A percentile compares a stretch with the other conserved stretches of the same genome.
Evolutionary conservation across 2,329 filamentous ascomycete species (phyloP).

Genomic region (Ampelomyces quisqualis): DNA sequence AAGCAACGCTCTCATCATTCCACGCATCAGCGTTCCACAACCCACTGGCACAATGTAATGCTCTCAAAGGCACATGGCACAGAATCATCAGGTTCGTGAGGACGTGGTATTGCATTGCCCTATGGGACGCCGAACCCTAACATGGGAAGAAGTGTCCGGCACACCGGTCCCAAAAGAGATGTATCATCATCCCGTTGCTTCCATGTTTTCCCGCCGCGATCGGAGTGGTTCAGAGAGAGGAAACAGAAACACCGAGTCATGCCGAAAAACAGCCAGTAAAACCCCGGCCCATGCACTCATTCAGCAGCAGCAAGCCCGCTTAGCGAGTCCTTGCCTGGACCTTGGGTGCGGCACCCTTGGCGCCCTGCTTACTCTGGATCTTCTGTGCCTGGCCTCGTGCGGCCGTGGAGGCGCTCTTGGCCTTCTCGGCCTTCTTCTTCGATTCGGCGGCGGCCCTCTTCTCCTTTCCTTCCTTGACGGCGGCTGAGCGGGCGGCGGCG

Average conservation of each 20-base stretch:
- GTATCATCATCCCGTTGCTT: slow-evolving; percentile 34
- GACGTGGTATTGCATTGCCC: slow-evolving; percentile 42
- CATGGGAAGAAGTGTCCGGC: slow-evolving; percentile 25
- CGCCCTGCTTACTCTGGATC: slow-evolving; percentile 94
- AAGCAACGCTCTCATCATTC: too few species aligned
- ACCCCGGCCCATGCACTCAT: slow-evolving; percentile 26
- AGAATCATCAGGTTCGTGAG: slow-evolving; percentile 21
- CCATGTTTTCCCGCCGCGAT: slow-evolving; percentile 28
- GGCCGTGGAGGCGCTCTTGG: slow-evolving; percentile 76
- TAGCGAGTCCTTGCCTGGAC: slow-evolving; percentile 84
- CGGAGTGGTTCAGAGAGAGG: slow-evolving; percentile 26
- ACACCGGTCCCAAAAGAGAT: slow-evolving; percentile 30
- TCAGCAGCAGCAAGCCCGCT: slow-evolving; percentile 38
- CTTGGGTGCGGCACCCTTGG: slow-evolving; percentile 87
- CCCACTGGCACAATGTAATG: too few species aligned
- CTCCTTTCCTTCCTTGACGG: slow-evolving; percentile 98
- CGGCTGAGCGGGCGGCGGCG: slow-evolving; percentile 80
- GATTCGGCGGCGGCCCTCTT: slow-evolving; percentile 88
- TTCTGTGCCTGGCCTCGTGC: slow-evolving; percentile 75
- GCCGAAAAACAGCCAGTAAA: slow-evolving; percentile 30
- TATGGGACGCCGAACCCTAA: slow-evolving; percentile 36
- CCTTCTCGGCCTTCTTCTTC: slow-evolving; percentile 99
- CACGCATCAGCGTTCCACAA: too few species aligned
- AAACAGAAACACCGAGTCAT: slow-evolving; percentile 32
- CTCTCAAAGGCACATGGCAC: background rate